phyloP scores from a whole-genome alignment of 2,329 filamentous ascomycete species.

The Botrytis porri region DNA sequence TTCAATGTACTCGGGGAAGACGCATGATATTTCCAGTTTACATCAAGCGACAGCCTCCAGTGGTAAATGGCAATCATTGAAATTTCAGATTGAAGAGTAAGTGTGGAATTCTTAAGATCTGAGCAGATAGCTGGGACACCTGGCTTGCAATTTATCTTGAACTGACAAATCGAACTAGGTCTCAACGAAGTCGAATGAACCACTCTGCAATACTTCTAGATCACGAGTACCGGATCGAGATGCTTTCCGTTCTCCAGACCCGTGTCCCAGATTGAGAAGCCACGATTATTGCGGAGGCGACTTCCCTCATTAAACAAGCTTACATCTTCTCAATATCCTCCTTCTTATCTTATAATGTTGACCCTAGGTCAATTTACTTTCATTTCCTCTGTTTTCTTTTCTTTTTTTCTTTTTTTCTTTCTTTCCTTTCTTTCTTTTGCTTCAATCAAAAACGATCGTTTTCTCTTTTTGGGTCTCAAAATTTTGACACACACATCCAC shows the following conservation, averaged over 20 bases:
- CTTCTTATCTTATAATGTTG: background rate
- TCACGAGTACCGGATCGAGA: background rate
- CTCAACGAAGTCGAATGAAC: background rate
- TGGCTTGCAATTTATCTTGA: background rate
- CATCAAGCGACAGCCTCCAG: background rate
- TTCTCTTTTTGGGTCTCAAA: constrained; percentile 4
- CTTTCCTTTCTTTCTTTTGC: background rate
- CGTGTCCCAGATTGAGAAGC: background rate
- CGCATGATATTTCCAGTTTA: background rate
- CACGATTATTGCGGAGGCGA: background rate
- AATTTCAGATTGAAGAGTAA: background rate
- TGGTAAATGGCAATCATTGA: background rate
- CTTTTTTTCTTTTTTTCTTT: background rate
- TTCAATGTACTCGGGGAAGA: too few species aligned
- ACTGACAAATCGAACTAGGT: background rate
- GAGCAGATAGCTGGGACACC: background rate
- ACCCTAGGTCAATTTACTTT: background rate
- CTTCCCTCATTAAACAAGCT: background rate
- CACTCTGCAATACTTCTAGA: background rate
- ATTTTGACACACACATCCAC: background rate
- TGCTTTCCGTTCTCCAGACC: background rate
- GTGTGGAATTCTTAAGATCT: background rate
- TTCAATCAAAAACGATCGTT: background rate
- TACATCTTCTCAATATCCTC: background rate
- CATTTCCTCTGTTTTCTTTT: background rate